phyloP scores from a whole-genome alignment of 1,139 yeast species.

The Casaregolazyma suthepensis region DNA sequence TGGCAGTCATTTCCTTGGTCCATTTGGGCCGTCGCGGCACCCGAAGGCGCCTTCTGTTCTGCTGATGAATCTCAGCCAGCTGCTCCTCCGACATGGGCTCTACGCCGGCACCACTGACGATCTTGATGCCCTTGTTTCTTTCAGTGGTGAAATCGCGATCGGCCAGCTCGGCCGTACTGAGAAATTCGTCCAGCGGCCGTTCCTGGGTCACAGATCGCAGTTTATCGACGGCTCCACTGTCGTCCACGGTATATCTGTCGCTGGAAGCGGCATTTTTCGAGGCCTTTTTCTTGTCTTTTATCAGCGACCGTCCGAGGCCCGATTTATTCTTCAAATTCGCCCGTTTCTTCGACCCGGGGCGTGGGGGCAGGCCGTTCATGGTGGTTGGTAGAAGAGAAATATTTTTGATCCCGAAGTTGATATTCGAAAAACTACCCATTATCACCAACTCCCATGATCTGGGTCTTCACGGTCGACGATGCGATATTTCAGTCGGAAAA shows the following conservation, averaged over 20 bases:
- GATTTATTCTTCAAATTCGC: constrained; percentile 77
- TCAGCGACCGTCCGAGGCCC: constrained; percentile 81
- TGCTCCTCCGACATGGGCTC: constrained; percentile 33
- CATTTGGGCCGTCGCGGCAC: constrained; percentile 93
- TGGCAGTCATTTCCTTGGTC: constrained; percentile 60
- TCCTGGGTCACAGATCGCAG: constrained; percentile 93
- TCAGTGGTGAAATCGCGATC: constrained; percentile 96
- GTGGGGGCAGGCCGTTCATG: constrained; percentile 41
- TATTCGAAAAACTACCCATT: not conserved
- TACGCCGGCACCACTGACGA: constrained; percentile 42
- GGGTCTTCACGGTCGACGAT: not conserved
- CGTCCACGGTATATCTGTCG: constrained; percentile 33
- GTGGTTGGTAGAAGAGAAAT: not conserved
- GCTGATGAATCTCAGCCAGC: constrained; percentile 62
- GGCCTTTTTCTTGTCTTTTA: constrained; percentile 65
- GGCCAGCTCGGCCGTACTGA: constrained; percentile 90
- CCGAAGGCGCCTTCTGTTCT: constrained; percentile 72
- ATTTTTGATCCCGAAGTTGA: not conserved
- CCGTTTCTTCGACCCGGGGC: constrained; percentile 49
- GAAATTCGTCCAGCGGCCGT: constrained; percentile 86
- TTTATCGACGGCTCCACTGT: constrained; percentile 52
- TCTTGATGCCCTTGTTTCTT: constrained; percentile 72
- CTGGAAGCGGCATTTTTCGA: constrained; percentile 80
- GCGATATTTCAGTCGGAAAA: not conserved
- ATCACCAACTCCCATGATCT: not conserved